Evolutionary conservation across 2,329 filamentous ascomycete species (phyloP).

Genomic region (Apiospora marii): DNA sequence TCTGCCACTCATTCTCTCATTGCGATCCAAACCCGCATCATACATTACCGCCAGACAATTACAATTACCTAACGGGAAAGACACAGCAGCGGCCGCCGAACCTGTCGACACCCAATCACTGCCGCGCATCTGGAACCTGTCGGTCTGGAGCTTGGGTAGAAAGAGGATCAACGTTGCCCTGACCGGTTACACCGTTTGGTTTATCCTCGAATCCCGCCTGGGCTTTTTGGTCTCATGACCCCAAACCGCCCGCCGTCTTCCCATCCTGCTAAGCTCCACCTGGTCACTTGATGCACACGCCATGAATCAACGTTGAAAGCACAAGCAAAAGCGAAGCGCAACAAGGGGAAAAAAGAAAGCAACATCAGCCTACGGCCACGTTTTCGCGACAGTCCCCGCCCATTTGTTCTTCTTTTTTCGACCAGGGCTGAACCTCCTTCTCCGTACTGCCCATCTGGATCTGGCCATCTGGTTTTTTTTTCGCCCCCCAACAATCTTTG

Average conservation of each 20-base stretch:
- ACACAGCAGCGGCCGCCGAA: conserved; percentile 3
- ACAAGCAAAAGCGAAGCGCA: conserved; percentile 6
- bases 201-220: conserved; percentile 19
- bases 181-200: conserved; percentile 11
- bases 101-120: background rate
- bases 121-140: background rate
- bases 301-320: conserved; percentile 21
- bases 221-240: conserved; percentile 24
- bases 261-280: conserved; percentile 20
- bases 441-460: conserved; percentile 18
- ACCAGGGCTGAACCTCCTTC: conserved; percentile 19
- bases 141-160: conserved; percentile 2
- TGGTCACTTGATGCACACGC: conserved; percentile 24
- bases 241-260: conserved; percentile 6
- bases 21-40: conserved; percentile 5
- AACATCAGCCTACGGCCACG: conserved; percentile 21
- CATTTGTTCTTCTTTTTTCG: conserved; percentile 9
- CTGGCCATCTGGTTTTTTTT: background rate
- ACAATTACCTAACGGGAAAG: conserved; percentile 19
- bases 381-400: conserved; percentile 21
- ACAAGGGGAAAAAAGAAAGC: conserved; percentile 13
- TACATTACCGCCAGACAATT: background rate
- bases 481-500: conserved; percentile 4
- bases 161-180: conserved; percentile 20
- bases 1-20: conserved; percentile 5